These are phyloP conservation scores for Entophlyctis helioformis DNA, from an alignment of 192 early-diverging fungal genomes.

Conservation along the genomic window DNA sequence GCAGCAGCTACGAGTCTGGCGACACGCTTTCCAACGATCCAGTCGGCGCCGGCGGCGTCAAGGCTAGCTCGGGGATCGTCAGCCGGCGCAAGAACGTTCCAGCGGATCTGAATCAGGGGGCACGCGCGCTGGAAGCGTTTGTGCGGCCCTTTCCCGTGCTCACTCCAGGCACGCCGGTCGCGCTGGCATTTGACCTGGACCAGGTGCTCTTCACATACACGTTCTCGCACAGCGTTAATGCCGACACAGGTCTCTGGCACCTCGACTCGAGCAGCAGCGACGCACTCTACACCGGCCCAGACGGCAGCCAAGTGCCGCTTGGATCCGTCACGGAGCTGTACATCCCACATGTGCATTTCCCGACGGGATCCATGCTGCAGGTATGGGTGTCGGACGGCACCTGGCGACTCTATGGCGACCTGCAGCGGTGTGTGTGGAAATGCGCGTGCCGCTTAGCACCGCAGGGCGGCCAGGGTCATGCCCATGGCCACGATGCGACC, in stretches of 20 bases:
- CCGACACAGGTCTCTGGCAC: background rate
- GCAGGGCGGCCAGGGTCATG: too few relatives aligned
- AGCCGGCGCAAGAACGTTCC: background rate
- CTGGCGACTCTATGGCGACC: background rate
- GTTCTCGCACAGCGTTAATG: constrained; percentile 7
- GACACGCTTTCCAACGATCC: too few relatives aligned
- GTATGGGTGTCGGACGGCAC: constrained; percentile 4
- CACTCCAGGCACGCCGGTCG: constrained; percentile 13
- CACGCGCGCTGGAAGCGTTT: constrained; percentile 18
- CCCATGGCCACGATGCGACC: too few relatives aligned
- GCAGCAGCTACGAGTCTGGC: too few relatives aligned
- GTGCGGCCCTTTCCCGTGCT: constrained; percentile 16
- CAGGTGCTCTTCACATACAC: constrained; percentile 11
- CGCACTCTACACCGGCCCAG: too few relatives aligned
- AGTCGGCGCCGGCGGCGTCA: too few relatives aligned
- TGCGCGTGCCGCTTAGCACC: constrained; percentile 1
- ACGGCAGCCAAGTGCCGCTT: too few relatives aligned
- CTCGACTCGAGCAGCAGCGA: too few relatives aligned
- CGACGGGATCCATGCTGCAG: constrained; percentile 1
- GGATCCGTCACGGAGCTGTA: constrained; percentile 9
- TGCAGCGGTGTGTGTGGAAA: background rate
- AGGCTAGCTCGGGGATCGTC: too few relatives aligned
- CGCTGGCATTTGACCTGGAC: constrained; percentile 11
- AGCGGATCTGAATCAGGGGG: constrained; percentile 25
- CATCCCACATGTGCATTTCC: constrained; percentile 12